phyloP scores from a whole-genome alignment of 192 early-diverging fungal genomes.

The Coemansia sp. region DNA sequence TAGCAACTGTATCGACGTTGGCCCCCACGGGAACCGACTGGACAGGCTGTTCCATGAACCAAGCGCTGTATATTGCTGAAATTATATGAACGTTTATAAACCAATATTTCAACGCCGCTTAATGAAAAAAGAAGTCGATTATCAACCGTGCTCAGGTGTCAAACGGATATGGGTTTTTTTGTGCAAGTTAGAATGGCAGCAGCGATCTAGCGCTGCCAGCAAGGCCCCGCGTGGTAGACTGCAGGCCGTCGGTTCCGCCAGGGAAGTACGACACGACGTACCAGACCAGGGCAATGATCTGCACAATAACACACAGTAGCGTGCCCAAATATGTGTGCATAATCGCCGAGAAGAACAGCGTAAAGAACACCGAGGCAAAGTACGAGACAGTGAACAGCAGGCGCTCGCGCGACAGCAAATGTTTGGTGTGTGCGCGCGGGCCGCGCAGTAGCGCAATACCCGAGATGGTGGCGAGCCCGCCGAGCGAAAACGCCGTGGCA shows the following conservation, averaged over 20 bases:
- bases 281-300: slow-evolving; percentile 78
- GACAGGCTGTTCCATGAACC: background rate
- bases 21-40: slow-evolving; percentile 11
- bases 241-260: slow-evolving; percentile 59
- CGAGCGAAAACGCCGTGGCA: slow-evolving; percentile 72
- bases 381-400: slow-evolving; percentile 78
- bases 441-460: slow-evolving; percentile 75
- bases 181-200: slow-evolving; percentile 31
- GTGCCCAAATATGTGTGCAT: slow-evolving; percentile 75
- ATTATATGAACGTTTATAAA: background rate
- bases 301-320: slow-evolving; percentile 70
- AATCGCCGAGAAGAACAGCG: slow-evolving; percentile 73
- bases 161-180: no score
- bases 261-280: slow-evolving; percentile 82
- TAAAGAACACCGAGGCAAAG: slow-evolving; percentile 75
- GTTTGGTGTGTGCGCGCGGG: slow-evolving; percentile 72
- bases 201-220: slow-evolving; percentile 39
- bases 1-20: slow-evolving; percentile 31
- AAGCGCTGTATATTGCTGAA: background rate
- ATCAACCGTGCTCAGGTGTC: no score
- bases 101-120: no score
- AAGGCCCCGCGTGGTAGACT: slow-evolving; percentile 53
- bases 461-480: slow-evolving; percentile 50
- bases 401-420: slow-evolving; percentile 73
- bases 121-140: no score